Evolutionary conservation across 2,329 filamentous ascomycete species (phyloP).

Genomic region (Calonectria fujianensis): DNA sequence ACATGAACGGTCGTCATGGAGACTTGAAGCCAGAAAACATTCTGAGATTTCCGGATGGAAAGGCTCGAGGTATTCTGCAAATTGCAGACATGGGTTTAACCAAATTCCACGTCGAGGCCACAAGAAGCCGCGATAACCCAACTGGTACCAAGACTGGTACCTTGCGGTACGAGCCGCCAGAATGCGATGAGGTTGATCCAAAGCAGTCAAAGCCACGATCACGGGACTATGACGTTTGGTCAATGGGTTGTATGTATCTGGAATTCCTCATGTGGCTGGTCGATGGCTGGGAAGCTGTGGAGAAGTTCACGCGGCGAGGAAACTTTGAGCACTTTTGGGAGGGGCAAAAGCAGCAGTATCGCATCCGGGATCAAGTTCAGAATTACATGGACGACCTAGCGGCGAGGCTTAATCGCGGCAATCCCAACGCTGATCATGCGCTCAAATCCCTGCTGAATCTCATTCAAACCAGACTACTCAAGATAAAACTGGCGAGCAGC

Average conservation of each 20-base stretch:
- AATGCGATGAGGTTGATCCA: neutral
- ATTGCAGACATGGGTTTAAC: constrained; percentile 1
- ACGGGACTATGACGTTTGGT: constrained; percentile 1
- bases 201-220: neutral
- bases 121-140: neutral
- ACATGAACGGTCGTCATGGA: neutral
- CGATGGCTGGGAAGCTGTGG: neutral
- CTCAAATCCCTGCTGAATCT: neutral
- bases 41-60: neutral
- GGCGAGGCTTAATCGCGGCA: neutral
- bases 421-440: neutral
- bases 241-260: constrained; percentile 3
- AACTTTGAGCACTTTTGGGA: constrained; percentile 15
- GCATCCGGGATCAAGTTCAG: neutral
- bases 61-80: neutral
- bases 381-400: neutral
- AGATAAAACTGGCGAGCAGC: neutral
- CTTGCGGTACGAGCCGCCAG: neutral
- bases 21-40: constrained; percentile 16
- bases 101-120: neutral
- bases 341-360: neutral
- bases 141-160: neutral
- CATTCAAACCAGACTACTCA: neutral
- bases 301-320: neutral
- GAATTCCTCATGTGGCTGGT: constrained; percentile 2